Conservation (phyloP, 192 early-diverging fungal genomes). For the Rhizoclosmatium sp. region DNA sequence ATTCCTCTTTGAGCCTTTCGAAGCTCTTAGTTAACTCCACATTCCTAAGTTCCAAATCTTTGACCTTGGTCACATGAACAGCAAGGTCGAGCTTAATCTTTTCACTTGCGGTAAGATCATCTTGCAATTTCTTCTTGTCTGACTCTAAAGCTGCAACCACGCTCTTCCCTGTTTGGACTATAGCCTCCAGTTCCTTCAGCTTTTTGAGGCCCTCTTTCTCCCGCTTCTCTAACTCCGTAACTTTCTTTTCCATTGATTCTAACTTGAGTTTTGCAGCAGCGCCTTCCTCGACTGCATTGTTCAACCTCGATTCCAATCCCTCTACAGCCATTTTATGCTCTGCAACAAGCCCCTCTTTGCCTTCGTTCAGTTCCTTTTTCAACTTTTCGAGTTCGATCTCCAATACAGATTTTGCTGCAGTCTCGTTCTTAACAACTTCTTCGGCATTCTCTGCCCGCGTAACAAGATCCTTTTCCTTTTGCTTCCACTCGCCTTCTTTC, state of each 20-base stretch:
- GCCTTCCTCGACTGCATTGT: neutral
- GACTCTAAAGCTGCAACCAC: neutral
- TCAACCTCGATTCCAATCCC: neutral
- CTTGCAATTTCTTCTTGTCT: neutral
- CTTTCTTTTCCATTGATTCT: neutral
- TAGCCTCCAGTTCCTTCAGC: neutral
- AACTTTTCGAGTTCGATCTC: neutral
- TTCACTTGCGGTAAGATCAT: neutral
- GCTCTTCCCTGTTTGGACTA: neutral
- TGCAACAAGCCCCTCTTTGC: neutral
- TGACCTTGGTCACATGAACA: neutral
- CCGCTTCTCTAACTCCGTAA: neutral
- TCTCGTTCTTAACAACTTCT: neutral
- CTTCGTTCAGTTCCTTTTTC: neutral
- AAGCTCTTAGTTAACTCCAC: neutral
- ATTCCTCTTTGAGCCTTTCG: neutral
- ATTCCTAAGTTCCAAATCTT: neutral
- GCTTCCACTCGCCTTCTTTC: neutral
- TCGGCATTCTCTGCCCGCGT: neutral
- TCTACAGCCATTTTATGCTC: neutral
- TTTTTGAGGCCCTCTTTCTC: neutral
- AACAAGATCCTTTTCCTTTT: neutral
- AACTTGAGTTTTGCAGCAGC: neutral
- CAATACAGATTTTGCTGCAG: neutral
- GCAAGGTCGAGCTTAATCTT: neutral